These are phyloP conservation scores for Symbiodinium natans DNA, from an alignment of 73 alveolate genomes.

Conservation along the genomic window DNA sequence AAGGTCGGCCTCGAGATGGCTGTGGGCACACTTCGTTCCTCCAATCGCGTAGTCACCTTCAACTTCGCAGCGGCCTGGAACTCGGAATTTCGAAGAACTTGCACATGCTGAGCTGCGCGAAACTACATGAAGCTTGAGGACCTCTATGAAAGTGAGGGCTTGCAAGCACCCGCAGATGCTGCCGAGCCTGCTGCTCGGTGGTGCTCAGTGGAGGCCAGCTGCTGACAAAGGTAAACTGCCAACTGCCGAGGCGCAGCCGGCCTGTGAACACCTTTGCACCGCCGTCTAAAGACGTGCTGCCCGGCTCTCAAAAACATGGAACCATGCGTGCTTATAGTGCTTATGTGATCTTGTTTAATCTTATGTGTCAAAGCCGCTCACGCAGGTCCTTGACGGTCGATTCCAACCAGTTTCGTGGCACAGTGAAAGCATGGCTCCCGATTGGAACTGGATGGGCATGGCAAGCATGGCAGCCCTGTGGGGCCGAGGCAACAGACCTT, in stretches of 20 bases:
- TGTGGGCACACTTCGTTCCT: slow-evolving; percentile 74
- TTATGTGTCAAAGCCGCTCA: background rate
- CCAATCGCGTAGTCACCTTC: slow-evolving; percentile 73
- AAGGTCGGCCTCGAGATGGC: slow-evolving; percentile 58
- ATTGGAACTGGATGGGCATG: background rate
- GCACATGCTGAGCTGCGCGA: too few species aligned
- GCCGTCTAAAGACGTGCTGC: slow-evolving; percentile 69
- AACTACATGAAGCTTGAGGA: background rate
- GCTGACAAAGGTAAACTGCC: background rate
- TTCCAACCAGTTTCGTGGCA: slow-evolving; percentile 66
- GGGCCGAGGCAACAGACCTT: slow-evolving; percentile 24
- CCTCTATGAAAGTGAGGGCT: slow-evolving; percentile 45
- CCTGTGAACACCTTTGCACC: slow-evolving; percentile 75
- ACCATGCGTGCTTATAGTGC: background rate
- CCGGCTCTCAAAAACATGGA: background rate
- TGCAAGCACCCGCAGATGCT: slow-evolving; percentile 77
- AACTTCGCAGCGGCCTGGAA: slow-evolving; percentile 25
- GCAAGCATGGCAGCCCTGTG: background rate
- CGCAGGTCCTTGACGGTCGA: slow-evolving; percentile 63
- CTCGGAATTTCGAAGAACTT: background rate
- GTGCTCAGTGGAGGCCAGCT: background rate
- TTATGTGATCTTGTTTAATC: background rate
- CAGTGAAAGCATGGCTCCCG: slow-evolving; percentile 22
- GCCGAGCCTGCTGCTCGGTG: background rate
- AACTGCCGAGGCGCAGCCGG: slow-evolving; percentile 39